These are phyloP conservation scores for Mycena vulgaris DNA, from an alignment of 768 basidiomycete genomes.

Conservation along the genomic window DNA sequence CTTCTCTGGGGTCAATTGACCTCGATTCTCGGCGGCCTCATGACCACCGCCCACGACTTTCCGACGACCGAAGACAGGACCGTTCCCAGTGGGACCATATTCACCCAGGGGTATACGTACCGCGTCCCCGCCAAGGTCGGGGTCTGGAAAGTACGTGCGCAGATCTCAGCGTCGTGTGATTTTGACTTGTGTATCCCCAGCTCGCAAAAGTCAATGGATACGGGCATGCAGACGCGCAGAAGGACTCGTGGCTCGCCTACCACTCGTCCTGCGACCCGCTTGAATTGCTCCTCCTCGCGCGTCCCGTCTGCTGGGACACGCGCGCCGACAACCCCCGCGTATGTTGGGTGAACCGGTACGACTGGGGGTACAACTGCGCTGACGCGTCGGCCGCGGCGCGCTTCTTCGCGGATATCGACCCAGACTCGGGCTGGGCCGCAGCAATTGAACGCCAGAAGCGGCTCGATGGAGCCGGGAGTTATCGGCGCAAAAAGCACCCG, in stretches of 20 bases:
- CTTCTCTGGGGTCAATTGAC: constrained; percentile 36
- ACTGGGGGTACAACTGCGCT: constrained; percentile 22
- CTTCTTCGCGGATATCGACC: constrained; percentile 30
- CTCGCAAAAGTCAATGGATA: constrained; percentile 34
- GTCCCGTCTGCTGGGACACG: constrained; percentile 5
- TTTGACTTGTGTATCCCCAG: too few species aligned
- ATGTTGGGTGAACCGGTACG: constrained; percentile 30
- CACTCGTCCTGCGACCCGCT: constrained; percentile 31
- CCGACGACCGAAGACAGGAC: constrained; percentile 20
- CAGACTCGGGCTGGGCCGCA: constrained; percentile 32
- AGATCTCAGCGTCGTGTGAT: too few species aligned
- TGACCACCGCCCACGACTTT: constrained; percentile 9
- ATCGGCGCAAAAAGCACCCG: constrained; percentile 10
- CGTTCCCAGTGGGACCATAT: constrained; percentile 10
- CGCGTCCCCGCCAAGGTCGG: constrained; percentile 34
- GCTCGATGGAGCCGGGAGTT: not conserved
- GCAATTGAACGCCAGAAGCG: constrained; percentile 18
- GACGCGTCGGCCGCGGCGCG: not conserved
- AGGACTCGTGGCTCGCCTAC: constrained; percentile 35
- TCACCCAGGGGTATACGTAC: constrained; percentile 20
- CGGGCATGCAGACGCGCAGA: not conserved
- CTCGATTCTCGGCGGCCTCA: constrained; percentile 24
- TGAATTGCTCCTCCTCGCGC: constrained; percentile 26
- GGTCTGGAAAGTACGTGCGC: constrained; percentile 31
- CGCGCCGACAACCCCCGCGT: constrained; percentile 22